A percentile compares a stretch with the other conserved stretches of the same genome.
phyloP scores from a whole-genome alignment of 768 basidiomycete species.

The Boletus bicolor region DNA sequence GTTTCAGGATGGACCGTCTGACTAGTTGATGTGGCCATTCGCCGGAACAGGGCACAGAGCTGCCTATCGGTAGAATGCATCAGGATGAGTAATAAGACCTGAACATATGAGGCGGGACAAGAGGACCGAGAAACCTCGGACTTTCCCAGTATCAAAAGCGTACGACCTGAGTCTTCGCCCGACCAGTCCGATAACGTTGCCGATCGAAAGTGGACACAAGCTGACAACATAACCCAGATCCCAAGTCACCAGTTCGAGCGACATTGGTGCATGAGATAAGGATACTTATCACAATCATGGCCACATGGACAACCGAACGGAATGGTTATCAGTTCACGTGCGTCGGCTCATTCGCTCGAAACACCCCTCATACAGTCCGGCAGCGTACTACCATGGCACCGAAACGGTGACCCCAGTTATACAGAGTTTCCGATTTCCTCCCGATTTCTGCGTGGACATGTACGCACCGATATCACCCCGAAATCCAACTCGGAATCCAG shows the following conservation, averaged over 20 bases:
- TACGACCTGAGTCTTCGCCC: background rate
- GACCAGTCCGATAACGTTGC: background rate
- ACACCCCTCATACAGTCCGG: conserved; percentile 1
- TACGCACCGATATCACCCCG: background rate
- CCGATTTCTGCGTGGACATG: background rate
- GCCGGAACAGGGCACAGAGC: conserved; percentile 5
- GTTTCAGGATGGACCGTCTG: background rate
- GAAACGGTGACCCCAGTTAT: background rate
- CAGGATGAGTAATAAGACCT: background rate
- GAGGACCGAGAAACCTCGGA: background rate
- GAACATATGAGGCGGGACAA: background rate
- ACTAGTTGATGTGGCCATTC: background rate
- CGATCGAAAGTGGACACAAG: background rate
- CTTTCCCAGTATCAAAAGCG: background rate
- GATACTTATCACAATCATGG: background rate
- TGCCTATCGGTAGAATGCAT: conserved; percentile 7
- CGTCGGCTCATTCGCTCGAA: conserved; percentile 5
- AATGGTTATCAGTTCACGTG: background rate
- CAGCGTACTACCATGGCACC: background rate
- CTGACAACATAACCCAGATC: background rate
- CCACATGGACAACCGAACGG: conserved; percentile 2
- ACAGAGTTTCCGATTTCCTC: background rate
- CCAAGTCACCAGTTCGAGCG: background rate
- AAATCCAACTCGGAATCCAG: background rate
- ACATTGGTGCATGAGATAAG: background rate